Percentiles rank a stretch among this genome's conserved stretches.
These are phyloP conservation scores for Cladosporium sp. DNA, from an alignment of 2,329 filamentous ascomycete genomes.

Conservation along the genomic window DNA sequence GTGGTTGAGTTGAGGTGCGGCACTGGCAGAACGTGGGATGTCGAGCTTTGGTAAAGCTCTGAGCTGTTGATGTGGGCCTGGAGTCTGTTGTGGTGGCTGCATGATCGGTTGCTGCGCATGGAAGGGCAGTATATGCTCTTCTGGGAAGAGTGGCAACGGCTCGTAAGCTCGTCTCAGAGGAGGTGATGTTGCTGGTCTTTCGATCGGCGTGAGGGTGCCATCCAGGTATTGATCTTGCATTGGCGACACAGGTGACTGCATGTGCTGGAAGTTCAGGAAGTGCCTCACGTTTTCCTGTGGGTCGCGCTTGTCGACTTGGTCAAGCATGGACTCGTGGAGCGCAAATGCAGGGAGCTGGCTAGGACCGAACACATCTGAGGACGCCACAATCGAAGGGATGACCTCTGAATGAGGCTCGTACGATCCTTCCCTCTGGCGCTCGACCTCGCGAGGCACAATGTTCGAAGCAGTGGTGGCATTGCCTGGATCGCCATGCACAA, in stretches of 20 bases:
- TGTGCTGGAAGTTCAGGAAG: slow-evolving; percentile 80
- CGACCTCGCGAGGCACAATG: slow-evolving; percentile 49
- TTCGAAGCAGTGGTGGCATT: slow-evolving; percentile 63
- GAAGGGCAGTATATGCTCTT: slow-evolving; percentile 48
- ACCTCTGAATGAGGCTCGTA: slow-evolving; percentile 63
- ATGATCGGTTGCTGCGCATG: slow-evolving; percentile 39
- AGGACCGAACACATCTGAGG: slow-evolving; percentile 82
- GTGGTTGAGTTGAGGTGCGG: slow-evolving; percentile 32
- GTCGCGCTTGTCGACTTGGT: slow-evolving; percentile 66
- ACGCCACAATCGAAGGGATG: slow-evolving; percentile 79
- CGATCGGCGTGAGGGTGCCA: slow-evolving; percentile 32
- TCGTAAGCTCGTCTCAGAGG: slow-evolving; percentile 2
- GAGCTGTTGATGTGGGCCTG: slow-evolving; percentile 48
- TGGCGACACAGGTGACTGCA: slow-evolving; percentile 44
- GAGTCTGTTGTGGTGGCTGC: slow-evolving; percentile 35
- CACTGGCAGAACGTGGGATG: slow-evolving; percentile 46
- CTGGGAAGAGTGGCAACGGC: slow-evolving; percentile 36
- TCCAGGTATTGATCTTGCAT: slow-evolving; percentile 46
- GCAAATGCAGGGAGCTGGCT: slow-evolving; percentile 58
- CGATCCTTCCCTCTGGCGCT: slow-evolving; percentile 16
- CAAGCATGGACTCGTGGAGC: slow-evolving; percentile 70
- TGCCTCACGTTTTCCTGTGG: slow-evolving; percentile 91
- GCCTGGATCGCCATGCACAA: slow-evolving; percentile 73
- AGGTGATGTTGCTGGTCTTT: slow-evolving; percentile 9
- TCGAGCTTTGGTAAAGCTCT: slow-evolving; percentile 53